Evolutionary conservation across 345 rosid genomes (phyloP).

Genomic region (Aquilaria malaccensis): DNA sequence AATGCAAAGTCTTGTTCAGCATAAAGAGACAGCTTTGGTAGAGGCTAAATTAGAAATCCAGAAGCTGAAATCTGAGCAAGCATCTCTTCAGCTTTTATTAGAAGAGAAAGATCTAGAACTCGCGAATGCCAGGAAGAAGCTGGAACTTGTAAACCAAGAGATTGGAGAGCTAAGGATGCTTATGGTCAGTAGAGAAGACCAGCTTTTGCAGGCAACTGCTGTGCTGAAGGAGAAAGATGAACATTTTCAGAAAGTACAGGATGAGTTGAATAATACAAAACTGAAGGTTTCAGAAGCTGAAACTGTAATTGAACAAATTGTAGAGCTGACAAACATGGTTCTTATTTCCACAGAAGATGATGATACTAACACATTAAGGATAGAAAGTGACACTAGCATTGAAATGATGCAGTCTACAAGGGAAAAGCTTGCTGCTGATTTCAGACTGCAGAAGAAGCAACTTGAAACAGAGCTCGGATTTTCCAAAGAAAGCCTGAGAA

Average conservation of each 20-base stretch:
- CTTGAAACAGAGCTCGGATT: conserved; percentile 57
- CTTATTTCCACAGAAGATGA: conserved; percentile 35
- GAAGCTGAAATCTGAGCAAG: conserved; percentile 62
- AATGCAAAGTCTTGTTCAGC: conserved; percentile 43
- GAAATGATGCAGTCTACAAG: conserved; percentile 26
- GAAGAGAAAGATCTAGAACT: conserved; percentile 68
- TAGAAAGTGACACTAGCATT: conserved; percentile 12
- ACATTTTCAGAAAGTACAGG: conserved; percentile 40
- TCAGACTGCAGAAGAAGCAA: conserved; percentile 40
- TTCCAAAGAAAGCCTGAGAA: conserved; percentile 46
- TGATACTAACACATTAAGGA: conserved; percentile 18
- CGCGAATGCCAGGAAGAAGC: conserved; percentile 33
- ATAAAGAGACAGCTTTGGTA: conserved; percentile 61
- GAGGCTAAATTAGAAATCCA: conserved; percentile 83
- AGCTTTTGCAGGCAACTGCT: conserved; percentile 46
- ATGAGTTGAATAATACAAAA: conserved; percentile 45
- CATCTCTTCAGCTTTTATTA: conserved; percentile 51
- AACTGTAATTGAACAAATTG: conserved; percentile 52
- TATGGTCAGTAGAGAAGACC: conserved; percentile 45
- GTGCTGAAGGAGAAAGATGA: conserved; percentile 70
- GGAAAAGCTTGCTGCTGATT: conserved; percentile 28
- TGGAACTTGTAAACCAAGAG: conserved; percentile 57
- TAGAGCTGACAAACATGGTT: conserved; percentile 51
- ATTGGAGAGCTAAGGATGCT: conserved; percentile 52
- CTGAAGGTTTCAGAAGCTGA: conserved; percentile 58